Evolutionary conservation across 2,329 filamentous ascomycete species (phyloP).

Genomic region (Blastomyces gilchristii): DNA sequence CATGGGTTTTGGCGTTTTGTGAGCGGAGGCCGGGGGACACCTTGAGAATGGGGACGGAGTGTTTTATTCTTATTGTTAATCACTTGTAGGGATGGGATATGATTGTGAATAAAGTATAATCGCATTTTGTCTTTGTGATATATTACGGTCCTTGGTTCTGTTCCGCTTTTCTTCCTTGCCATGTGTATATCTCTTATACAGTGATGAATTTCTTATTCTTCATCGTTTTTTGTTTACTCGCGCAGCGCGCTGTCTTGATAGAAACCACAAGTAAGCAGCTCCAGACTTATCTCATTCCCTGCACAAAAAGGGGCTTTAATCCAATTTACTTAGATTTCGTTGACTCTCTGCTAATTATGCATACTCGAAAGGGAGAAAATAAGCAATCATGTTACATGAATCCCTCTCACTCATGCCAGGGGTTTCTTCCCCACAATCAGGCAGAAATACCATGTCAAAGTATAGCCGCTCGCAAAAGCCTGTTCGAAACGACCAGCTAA

Average conservation of each 20-base stretch:
- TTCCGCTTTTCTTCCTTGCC: background rate
- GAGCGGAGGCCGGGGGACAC: background rate
- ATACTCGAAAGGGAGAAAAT: background rate
- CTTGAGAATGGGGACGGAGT: background rate
- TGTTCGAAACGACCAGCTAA: background rate
- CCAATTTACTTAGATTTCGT: background rate
- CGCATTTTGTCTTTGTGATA: conserved; percentile 1
- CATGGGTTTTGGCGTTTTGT: background rate
- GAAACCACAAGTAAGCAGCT: background rate
- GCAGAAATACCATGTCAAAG: no score
- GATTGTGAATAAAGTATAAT: background rate
- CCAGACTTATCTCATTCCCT: background rate
- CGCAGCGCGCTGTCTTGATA: background rate
- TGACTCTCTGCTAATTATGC: background rate
- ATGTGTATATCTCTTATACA: background rate
- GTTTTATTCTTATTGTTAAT: background rate
- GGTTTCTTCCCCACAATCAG: background rate
- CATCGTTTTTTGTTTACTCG: background rate
- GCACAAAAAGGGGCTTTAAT: background rate
- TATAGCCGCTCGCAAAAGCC: background rate
- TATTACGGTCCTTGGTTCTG: background rate
- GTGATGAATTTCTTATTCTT: background rate
- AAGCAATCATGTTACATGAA: background rate
- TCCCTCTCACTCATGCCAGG: background rate
- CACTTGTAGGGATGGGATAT: background rate